Percentiles rank a stretch among this genome's conserved stretches.
These are phyloP conservation scores for Penicillium steckii DNA, from an alignment of 495 filamentous ascomycete species.

Conservation along the genomic window DNA sequence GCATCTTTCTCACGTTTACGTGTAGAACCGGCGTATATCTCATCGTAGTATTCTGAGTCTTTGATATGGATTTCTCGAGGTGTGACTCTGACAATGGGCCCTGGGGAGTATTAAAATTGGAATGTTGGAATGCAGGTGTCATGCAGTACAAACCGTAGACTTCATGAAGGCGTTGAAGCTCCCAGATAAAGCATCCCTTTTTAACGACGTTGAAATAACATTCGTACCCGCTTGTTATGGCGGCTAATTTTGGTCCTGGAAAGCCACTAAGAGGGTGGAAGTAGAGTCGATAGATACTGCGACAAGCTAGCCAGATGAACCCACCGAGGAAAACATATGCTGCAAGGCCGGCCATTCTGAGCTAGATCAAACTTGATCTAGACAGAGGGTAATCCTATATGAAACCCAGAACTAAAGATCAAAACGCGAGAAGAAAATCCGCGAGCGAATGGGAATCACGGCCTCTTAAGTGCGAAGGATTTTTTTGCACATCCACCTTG, in stretches of 20 bases:
- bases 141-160: conserved; percentile 39
- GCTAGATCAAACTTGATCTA: too few species aligned
- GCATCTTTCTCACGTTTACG: conserved; percentile 27
- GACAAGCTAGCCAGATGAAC: conserved; percentile 4
- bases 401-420: too few species aligned
- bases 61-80: conserved; percentile 50
- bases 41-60: conserved; percentile 37
- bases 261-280: conserved; percentile 50
- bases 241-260: conserved; percentile 46
- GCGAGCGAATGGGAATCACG: too few species aligned
- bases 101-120: conserved; percentile 23
- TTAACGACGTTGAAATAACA: conserved; percentile 47
- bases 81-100: conserved; percentile 52
- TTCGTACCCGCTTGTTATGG: conserved; percentile 48
- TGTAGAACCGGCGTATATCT: conserved; percentile 27
- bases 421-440: too few species aligned
- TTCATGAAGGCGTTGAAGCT: conserved; percentile 41
- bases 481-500: too few species aligned
- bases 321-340: neutral
- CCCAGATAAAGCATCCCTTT: neutral
- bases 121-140: neutral
- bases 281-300: conserved; percentile 45
- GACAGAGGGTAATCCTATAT: too few species aligned
- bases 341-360: neutral
- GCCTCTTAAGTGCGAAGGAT: too few species aligned